Percentiles rank a stretch among this genome's conserved stretches.
phyloP scores from a whole-genome alignment of 2,329 filamentous ascomycete species.

The Trichoderma semiorbis region DNA sequence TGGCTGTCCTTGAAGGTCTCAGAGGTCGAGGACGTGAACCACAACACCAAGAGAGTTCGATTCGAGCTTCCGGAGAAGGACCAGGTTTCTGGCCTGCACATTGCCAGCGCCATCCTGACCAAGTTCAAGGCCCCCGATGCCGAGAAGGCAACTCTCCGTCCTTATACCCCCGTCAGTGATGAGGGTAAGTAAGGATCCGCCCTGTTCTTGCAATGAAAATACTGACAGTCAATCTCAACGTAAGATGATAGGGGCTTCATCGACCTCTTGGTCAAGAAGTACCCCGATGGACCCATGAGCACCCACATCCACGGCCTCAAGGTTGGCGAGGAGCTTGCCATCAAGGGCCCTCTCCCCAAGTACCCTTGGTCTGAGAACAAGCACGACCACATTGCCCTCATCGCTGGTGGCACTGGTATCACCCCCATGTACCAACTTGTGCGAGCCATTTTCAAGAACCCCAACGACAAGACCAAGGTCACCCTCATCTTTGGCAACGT shows the following conservation, averaged over 20 bases:
- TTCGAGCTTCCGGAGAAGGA: constrained; percentile 84
- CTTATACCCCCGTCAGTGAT: constrained; percentile 89
- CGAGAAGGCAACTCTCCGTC: constrained; percentile 82
- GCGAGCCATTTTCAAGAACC: constrained; percentile 92
- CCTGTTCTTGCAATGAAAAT: background rate
- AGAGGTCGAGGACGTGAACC: constrained; percentile 75
- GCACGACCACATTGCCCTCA: constrained; percentile 80
- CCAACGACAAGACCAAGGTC: constrained; percentile 94
- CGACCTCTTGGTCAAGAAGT: constrained; percentile 89
- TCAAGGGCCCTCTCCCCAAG: constrained; percentile 96
- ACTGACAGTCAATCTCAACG: background rate
- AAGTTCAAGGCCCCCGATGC: constrained; percentile 83
- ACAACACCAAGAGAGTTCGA: constrained; percentile 91
- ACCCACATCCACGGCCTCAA: constrained; percentile 80
- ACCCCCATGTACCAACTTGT: constrained; percentile 97
- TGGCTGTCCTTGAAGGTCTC: constrained; percentile 80
- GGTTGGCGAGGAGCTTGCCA: constrained; percentile 76
- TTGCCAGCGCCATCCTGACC: constrained; percentile 86
- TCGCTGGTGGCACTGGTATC: constrained; percentile 95
- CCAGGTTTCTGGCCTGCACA: constrained; percentile 74
- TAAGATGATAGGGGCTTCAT: constrained; percentile 72
- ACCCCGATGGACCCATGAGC: constrained; percentile 89
- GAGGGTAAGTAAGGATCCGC: constrained; percentile 54
- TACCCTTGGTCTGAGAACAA: constrained; percentile 89
- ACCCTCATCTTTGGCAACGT: constrained; percentile 94